Percentiles rank a stretch among this genome's conserved stretches.
Conservation (phyloP, 1,284 basidiomycete genomes). For the Pulchroboletus neoregius region DNA sequence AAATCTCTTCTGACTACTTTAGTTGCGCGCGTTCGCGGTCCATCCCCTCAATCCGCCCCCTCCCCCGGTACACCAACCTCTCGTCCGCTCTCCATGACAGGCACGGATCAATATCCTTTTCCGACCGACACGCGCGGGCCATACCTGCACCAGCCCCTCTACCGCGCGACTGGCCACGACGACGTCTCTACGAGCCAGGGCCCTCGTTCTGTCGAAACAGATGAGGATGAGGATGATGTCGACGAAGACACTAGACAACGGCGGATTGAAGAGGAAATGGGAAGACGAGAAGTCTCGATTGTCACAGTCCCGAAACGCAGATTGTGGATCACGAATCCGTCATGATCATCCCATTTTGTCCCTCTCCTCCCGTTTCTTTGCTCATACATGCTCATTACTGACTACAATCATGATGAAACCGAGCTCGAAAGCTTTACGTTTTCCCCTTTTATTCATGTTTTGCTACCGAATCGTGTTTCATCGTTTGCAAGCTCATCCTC, state of each 20-base stretch:
- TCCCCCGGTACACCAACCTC: slow-evolving; percentile 33
- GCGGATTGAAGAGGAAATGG: slow-evolving; percentile 75
- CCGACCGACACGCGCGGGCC: slow-evolving; percentile 46
- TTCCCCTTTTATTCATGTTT: slow-evolving; percentile 15
- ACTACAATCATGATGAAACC: slow-evolving; percentile 17
- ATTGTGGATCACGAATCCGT: slow-evolving; percentile 67
- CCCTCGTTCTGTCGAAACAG: slow-evolving; percentile 47
- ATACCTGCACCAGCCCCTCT: slow-evolving; percentile 60
- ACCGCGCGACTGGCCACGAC: slow-evolving; percentile 48
- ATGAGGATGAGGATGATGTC: slow-evolving; percentile 62
- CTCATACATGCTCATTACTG: slow-evolving; percentile 24
- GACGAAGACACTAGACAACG: slow-evolving; percentile 69
- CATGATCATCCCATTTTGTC: slow-evolving; percentile 22
- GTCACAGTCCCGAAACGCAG: slow-evolving; percentile 74
- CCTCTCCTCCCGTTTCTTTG: not conserved
- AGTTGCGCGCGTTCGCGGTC: slow-evolving; percentile 43
- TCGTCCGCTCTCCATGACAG: slow-evolving; percentile 37
- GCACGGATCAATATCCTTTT: slow-evolving; percentile 45
- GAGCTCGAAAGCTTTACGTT: slow-evolving; percentile 8
- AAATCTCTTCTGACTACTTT: slow-evolving; percentile 55
- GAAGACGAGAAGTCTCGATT: slow-evolving; percentile 71
- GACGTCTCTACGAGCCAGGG: slow-evolving; percentile 38
- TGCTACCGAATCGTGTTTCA: slow-evolving; percentile 14
- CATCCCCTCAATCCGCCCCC: slow-evolving; percentile 19
- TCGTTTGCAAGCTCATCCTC: slow-evolving; percentile 11